These are phyloP conservation scores for Colletotrichum endophyticum DNA, from an alignment of 2,329 filamentous ascomycete species.

Conservation along the genomic window DNA sequence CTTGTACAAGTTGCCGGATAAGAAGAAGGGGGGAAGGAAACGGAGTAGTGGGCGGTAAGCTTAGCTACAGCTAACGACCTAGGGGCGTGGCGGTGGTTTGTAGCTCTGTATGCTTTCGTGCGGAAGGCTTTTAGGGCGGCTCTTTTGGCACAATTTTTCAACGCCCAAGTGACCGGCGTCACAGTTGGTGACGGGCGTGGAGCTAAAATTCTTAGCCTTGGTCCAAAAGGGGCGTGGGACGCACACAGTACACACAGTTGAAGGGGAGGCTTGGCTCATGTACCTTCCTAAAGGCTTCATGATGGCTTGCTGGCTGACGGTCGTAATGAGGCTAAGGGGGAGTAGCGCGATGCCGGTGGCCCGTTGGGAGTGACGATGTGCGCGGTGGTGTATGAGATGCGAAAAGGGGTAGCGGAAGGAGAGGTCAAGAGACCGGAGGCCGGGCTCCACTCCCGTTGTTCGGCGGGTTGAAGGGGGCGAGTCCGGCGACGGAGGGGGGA, in stretches of 20 bases:
- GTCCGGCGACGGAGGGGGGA: neutral
- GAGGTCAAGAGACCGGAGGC: conserved; percentile 4
- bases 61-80: neutral
- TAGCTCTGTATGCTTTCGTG: conserved; percentile 3
- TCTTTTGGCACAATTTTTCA: neutral
- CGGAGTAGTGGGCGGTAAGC: neutral
- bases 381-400: neutral
- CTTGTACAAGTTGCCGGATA: neutral
- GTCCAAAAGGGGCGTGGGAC: neutral
- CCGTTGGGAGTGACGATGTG: neutral
- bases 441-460: neutral
- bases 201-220: neutral
- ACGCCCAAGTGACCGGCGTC: neutral
- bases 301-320: conserved; percentile 9
- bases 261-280: neutral
- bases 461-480: neutral
- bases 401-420: conserved; percentile 8
- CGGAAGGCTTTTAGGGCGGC: neutral
- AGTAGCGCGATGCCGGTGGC: neutral
- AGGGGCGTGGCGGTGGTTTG: neutral
- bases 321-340: conserved; percentile 1
- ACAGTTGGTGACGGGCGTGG: neutral
- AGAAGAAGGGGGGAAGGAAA: neutral
- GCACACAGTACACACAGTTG: conserved; percentile 18
- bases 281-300: neutral